Conservation (phyloP, 2,329 filamentous ascomycete species). For the Arthrinium phaeospermum region DNA sequence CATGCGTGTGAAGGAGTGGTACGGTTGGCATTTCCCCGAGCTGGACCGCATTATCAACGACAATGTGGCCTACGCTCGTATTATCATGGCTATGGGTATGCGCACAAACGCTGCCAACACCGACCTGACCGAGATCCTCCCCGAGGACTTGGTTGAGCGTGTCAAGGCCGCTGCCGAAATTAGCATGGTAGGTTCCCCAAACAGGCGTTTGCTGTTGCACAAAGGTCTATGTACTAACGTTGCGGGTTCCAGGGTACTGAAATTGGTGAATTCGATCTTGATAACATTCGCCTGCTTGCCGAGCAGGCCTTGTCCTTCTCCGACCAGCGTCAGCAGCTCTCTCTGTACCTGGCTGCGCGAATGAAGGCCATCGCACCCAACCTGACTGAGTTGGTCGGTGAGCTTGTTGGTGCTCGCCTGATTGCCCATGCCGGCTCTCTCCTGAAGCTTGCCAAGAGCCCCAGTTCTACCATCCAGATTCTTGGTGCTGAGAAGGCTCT, state of each 20-base stretch:
- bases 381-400: constrained; percentile 89
- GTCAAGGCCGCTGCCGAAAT: constrained; percentile 95
- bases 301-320: constrained; percentile 93
- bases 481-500: constrained; percentile 98
- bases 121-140: constrained; percentile 88
- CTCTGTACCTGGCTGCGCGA: constrained; percentile 85
- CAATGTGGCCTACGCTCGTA: constrained; percentile 90
- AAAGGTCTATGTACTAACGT: neutral
- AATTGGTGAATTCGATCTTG: constrained; percentile 88
- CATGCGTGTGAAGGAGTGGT: constrained; percentile 99
- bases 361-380: constrained; percentile 98
- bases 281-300: constrained; percentile 89
- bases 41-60: constrained; percentile 97
- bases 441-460: constrained; percentile 92
- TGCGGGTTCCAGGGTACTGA: constrained; percentile 71
- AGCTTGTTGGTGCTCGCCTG: constrained; percentile 90
- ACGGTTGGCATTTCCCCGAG: constrained; percentile 99
- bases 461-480: constrained; percentile 96
- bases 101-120: constrained; percentile 77
- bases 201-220: neutral
- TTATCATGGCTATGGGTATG: constrained; percentile 89
- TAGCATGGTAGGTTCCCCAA: constrained; percentile 66
- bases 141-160: constrained; percentile 90
- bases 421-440: constrained; percentile 95
- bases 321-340: constrained; percentile 87